Evolutionary conservation across 345 rosid genomes (phyloP), one percentile per base, ranked within the genome.

Genomic region (Eucalyptus regnans): DNA sequence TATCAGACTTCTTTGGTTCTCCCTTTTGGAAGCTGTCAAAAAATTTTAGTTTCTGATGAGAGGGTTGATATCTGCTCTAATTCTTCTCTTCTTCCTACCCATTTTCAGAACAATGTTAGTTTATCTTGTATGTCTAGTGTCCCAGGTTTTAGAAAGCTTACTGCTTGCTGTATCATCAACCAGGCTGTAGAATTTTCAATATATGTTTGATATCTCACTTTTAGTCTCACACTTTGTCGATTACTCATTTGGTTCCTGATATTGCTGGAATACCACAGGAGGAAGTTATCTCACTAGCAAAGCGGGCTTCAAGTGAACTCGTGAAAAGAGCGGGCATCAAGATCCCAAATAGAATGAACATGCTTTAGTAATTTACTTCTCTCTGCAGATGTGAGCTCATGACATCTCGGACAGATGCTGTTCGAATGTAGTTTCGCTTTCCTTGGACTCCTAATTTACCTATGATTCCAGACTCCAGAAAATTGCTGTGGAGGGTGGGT

Each of bases 321-420:
- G 29, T 95, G 93, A 90, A 44, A 56, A 94, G 95, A 79, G 95
- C 96, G 3, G 93, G 94, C 76, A 93, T 95, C 90, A 88, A 31
- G 76, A 88, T 91, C 51, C 94, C 95, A 20, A 88, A 54, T 88
- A 91, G 94, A 89, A 94, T 95, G 97, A 94, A 93, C 85, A 50
- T 94, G 88, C 88, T 94, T 33, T 91, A 86, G 92, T 58, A 50
- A 7, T 49, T 50, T 7, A 68, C 81, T 54, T 2, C 84, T 41
- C 83, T 43, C 9, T 76, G 48, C 48, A 20, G 29, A 0, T 41
- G 84, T 11, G 84, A 11, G 84, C 48, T 76, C 84, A 20, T 6
- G 84, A 41, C 48, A 10, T 20, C 48, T 76, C 43, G 84, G 25
- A 41, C 48, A 0, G 29, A 11, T 41, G 46, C 84, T 22, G 84